These are phyloP conservation scores for Pogostemon cablin DNA, from an alignment of 257 asterid species.

Conservation along the genomic window DNA sequence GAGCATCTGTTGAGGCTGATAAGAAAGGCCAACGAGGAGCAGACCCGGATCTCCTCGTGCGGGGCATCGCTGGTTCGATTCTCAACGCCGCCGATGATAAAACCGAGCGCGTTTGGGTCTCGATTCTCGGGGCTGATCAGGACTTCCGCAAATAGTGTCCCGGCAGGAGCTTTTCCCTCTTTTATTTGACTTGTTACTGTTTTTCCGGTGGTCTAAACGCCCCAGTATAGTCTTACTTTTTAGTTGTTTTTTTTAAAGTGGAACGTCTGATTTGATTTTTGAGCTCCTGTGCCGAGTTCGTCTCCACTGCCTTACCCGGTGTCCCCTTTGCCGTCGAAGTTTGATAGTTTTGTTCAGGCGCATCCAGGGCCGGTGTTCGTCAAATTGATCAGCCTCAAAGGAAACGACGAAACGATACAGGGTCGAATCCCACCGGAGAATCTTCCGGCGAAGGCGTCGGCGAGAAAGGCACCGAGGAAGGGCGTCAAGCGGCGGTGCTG, in stretches of 20 bases:
- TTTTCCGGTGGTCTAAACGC: not conserved
- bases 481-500: too few species aligned
- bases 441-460: too few species aligned
- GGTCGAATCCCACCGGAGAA: too few species aligned
- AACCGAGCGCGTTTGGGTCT: slow-evolving; percentile 88
- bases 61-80: slow-evolving; percentile 88
- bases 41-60: slow-evolving; percentile 81
- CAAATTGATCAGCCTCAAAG: too few species aligned
- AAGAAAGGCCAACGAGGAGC: slow-evolving; percentile 42
- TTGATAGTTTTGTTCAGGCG: too few species aligned
- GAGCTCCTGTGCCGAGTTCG: not conserved
- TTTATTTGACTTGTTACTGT: not conserved
- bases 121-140: slow-evolving; percentile 81
- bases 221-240: not conserved
- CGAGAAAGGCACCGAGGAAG: too few species aligned
- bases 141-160: slow-evolving; percentile 48
- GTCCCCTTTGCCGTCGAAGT: too few species aligned
- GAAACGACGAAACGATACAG: too few species aligned
- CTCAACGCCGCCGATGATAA: slow-evolving; percentile 63
- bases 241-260: not conserved
- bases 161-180: too few species aligned
- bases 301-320: too few species aligned
- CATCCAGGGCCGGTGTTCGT: too few species aligned
- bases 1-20: slow-evolving; percentile 66
- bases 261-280: not conserved